These are phyloP conservation scores for Moricandia moricandioides DNA, from an alignment of 345 rosid species.

Conservation along the genomic window DNA sequence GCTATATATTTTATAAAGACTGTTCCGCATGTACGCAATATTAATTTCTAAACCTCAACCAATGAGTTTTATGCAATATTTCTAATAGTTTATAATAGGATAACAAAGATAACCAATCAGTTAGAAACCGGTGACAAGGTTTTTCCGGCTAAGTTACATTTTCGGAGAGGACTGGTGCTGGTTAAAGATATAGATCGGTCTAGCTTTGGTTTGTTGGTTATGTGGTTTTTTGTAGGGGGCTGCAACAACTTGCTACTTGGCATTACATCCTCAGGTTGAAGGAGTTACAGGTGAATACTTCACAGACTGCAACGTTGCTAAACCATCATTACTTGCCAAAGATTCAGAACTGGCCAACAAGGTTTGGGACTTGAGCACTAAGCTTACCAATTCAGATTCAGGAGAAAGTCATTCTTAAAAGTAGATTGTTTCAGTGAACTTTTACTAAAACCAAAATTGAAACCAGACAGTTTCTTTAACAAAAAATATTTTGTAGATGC, in stretches of 20 bases:
- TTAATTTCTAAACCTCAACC: neutral
- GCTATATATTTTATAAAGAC: conserved; percentile 28
- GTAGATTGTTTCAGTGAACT: neutral
- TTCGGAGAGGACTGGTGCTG: neutral
- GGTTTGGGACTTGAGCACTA: conserved; percentile 51
- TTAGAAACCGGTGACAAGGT: too few relatives aligned
- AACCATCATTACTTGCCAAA: conserved; percentile 41
- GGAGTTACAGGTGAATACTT: conserved; percentile 57
- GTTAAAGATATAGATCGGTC: neutral
- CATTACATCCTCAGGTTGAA: conserved; percentile 58
- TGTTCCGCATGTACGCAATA: conserved; percentile 35
- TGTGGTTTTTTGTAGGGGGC: conserved; percentile 49
- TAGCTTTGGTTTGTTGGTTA: neutral
- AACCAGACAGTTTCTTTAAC: neutral
- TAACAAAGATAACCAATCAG: neutral
- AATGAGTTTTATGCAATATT: too few relatives aligned
- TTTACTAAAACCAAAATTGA: neutral
- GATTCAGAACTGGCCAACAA: conserved; percentile 48
- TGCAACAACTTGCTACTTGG: conserved; percentile 71
- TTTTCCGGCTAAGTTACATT: too few relatives aligned
- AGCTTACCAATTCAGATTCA: conserved; percentile 25
- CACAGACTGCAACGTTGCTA: conserved; percentile 47
- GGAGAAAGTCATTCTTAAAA: conserved; percentile 21
- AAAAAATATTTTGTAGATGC: neutral
- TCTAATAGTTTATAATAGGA: too few relatives aligned